Conservation (phyloP, 1,284 basidiomycete genomes). For the Naganishia sp. region DNA sequence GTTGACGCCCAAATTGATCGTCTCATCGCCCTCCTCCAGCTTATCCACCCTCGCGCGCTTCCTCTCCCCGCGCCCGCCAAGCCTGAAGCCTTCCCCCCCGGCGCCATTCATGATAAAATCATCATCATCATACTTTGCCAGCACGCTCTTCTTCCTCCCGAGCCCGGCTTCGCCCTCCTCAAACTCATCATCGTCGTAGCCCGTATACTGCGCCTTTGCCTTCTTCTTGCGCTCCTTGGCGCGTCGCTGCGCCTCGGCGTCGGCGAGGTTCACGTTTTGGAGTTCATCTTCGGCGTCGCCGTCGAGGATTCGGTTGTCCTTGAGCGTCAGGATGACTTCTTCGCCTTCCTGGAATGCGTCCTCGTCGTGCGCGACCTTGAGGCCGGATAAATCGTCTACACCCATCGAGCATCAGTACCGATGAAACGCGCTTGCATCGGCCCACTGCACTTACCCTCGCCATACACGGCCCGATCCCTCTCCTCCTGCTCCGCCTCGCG, state of each 20-base stretch:
- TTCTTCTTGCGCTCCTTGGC: conserved; percentile 78
- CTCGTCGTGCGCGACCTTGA: conserved; percentile 95
- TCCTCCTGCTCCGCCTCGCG: conserved; percentile 75
- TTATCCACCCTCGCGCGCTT: conserved; percentile 52
- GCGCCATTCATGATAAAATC: conserved; percentile 66
- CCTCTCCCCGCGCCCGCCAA: conserved; percentile 63
- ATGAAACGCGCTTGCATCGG: no score
- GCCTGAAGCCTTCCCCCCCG: conserved; percentile 45
- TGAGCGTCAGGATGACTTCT: conserved; percentile 91
- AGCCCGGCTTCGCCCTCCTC: conserved; percentile 57
- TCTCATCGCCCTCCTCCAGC: conserved; percentile 60
- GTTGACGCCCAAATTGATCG: conserved; percentile 64
- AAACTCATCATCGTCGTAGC: conserved; percentile 96
- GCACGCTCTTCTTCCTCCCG: conserved; percentile 76
- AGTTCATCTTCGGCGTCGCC: conserved; percentile 99
- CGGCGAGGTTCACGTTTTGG: conserved; percentile 89
- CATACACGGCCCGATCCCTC: conserved; percentile 76
- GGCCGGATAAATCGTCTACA: conserved; percentile 72
- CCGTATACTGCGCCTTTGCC: conserved; percentile 79
- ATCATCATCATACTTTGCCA: conserved; percentile 93
- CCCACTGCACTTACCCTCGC: conserved; percentile 72
- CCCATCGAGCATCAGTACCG: neutral
- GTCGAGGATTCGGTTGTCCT: conserved; percentile 90
- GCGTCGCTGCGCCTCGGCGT: conserved; percentile 70
- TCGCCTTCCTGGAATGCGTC: conserved; percentile 89